phyloP scores from a whole-genome alignment of 257 asterid species.

The Solanum corneliomulleri region DNA sequence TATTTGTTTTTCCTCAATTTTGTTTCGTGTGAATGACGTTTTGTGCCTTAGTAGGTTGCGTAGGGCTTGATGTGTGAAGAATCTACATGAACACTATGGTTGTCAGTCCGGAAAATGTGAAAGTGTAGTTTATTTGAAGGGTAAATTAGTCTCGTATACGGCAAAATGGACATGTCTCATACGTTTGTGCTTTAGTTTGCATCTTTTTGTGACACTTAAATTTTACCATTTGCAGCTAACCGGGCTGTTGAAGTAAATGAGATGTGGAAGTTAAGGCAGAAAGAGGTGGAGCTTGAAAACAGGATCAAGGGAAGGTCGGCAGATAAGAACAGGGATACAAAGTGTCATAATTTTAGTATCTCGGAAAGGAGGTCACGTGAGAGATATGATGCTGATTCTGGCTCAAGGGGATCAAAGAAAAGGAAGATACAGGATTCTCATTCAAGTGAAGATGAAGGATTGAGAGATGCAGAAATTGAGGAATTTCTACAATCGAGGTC shows the following conservation, averaged over 20 bases:
- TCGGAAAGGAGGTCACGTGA: constrained; percentile 27
- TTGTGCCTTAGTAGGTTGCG: not conserved
- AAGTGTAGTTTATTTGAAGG: not conserved
- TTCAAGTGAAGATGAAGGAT: constrained; percentile 38
- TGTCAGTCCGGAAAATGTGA: not conserved
- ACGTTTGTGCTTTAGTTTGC: not conserved
- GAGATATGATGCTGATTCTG: constrained; percentile 16
- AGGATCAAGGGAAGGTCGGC: constrained; percentile 31
- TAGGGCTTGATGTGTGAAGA: not conserved
- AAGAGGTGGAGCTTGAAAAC: constrained; percentile 65
- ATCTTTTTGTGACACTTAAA: not conserved
- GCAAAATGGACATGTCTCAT: not conserved
- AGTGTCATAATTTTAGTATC: constrained; percentile 21
- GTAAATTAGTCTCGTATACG: not conserved
- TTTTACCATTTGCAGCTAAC: constrained; percentile 42
- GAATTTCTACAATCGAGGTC: constrained; percentile 71
- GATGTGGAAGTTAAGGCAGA: constrained; percentile 85
- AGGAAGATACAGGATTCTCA: constrained; percentile 18
- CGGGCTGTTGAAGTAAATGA: constrained; percentile 87
- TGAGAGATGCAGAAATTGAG: constrained; percentile 74
- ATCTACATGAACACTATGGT: not conserved
- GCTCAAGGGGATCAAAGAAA: constrained; percentile 33
- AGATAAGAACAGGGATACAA: constrained; percentile 16
- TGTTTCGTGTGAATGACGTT: not conserved
- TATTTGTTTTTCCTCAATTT: not conserved